Evolutionary conservation across 164 flowering plant genomes (phyloP), one percentile per base, ranked within the genome.

Genomic region (Sedum album): DNA sequence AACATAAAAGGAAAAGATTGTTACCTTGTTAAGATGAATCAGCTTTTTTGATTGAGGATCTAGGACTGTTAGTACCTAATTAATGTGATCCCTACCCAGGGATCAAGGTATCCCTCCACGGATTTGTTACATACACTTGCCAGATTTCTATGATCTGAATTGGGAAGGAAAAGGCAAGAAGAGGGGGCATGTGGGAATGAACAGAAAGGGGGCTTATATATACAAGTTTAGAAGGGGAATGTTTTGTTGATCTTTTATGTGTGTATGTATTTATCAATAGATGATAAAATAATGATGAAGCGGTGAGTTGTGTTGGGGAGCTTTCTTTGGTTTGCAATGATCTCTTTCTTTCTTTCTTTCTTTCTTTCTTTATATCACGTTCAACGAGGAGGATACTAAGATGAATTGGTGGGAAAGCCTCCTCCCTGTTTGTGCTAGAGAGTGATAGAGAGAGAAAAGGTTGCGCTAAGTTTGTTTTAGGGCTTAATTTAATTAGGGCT

Each of bases 271-370:
- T n/a, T 2, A 51, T 51, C 25, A 25, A 23, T 51, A n/a, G 57
- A 51, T 51, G 57, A 51, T 51, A 51, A 25, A 51, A 51, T 21
- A 51, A 51, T 51, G 57, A 51, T 51, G 57, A 26, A 51, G 28
- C 11, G 21, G n/a, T 51, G 57, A 51, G 57, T 21, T n/a, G 57
- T 51, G 57, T 51, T 21, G 26, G 28, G 21, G 57, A 51, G 57
- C 57, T 51, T 51, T 51, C 55, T 48, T 48, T 48, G 55, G 55
- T 48, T 48, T 48, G 55, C 55, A 18, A 48, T 48, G 55, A 48
- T 48, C 23, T 48, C 2, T 48, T 76, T 41, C 73, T 70, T 61
- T 41, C 28, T 66, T 42, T 68, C n/a, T n/a, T n/a, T n/a, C n/a
- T 48, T 21, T 48, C 2, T 48, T 76, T 41, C 73, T 70, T 61